Evolutionary conservation across 306 rosid species (phyloP), one percentile per base, ranked within the genome.

Genomic region (Argentina anserina): DNA sequence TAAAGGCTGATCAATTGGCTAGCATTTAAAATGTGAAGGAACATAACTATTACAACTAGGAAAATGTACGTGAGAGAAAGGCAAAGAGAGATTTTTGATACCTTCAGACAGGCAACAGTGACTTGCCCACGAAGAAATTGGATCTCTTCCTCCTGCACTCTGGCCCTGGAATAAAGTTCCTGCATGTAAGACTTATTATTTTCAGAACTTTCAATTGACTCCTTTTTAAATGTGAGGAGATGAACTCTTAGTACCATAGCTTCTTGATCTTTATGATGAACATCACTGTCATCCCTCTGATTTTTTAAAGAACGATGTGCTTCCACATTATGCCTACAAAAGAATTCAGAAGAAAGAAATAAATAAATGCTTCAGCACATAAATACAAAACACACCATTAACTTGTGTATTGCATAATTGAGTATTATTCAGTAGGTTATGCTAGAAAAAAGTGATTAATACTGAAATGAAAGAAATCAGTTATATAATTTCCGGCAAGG

Each of bases 91-190:
- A 72, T 39, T 70, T 6, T 52, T 10, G 23, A 65, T 80, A 94
- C 98, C 90, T 88, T 88, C 84, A 94, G 71, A 81, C 89, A 83
- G 21, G 97, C 90, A 82, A 80, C 60, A 40, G 91, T 79, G 79
- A 91, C 86, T 78, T 91, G 92, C 77, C 90, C 88, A 47, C 89
- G 96, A 78, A 94, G 98, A 72, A 83, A 84, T 47, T 79, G 82
- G 72, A 94, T 91, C 90, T 91, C 98, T 76, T 84, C 89, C 85
- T 88, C 96, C 78, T 87, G 92, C 3, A 39, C 81, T 82, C 74
- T 86, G 75, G 88, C 89, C 74, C 69, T 87, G 50, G 97, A 86
- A 72, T 67, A 75, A 68, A 94, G 90, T 76, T 91, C 96, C 98
- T 94, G 76, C 65, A 77, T 65, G 77, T 68, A 73, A 80, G 15